phyloP scores from a whole-genome alignment of 1,139 yeast species.

The Nematodospora anomalae region DNA sequence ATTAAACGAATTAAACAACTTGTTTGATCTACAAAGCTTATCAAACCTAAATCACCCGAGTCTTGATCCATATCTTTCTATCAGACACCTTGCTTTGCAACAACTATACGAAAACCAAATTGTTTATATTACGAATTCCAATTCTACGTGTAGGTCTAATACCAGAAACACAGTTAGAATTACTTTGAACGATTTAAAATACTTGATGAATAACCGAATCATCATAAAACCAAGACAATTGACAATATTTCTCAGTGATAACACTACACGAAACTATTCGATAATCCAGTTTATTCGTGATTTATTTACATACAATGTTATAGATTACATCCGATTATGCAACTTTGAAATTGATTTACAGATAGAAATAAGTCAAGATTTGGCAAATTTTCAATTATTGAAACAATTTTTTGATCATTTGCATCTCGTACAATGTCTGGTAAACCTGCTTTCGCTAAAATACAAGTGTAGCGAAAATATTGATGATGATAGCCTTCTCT shows the following conservation, averaged over 20 bases:
- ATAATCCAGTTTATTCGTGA: not conserved
- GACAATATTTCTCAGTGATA: constrained; percentile 14
- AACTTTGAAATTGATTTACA: constrained; percentile 2
- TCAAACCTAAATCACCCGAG: not conserved
- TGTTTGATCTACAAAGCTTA: constrained; percentile 18
- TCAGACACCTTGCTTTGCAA: constrained; percentile 21
- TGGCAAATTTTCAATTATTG: not conserved
- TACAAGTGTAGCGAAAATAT: constrained; percentile 3
- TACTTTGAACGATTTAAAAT: constrained; percentile 13
- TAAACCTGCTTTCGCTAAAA: constrained; percentile 4
- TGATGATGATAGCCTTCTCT: not conserved
- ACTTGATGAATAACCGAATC: constrained; percentile 18
- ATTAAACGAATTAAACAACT: constrained; percentile 17
- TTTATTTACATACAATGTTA: constrained; percentile 1
- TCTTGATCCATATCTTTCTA: constrained; percentile 12
- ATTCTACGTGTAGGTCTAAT: constrained; percentile 12
- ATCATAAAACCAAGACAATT: constrained; percentile 22
- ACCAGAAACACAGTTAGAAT: constrained; percentile 1
- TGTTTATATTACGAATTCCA: constrained; percentile 15
- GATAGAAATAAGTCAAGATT: constrained; percentile 1
- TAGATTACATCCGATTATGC: not conserved
- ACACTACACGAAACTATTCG: not conserved
- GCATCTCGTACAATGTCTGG: not conserved
- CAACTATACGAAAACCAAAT: constrained; percentile 16
- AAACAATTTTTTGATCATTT: constrained; percentile 2